These are phyloP conservation scores for Chalciporus chontae DNA, from an alignment of 768 basidiomycete genomes.

Conservation along the genomic window DNA sequence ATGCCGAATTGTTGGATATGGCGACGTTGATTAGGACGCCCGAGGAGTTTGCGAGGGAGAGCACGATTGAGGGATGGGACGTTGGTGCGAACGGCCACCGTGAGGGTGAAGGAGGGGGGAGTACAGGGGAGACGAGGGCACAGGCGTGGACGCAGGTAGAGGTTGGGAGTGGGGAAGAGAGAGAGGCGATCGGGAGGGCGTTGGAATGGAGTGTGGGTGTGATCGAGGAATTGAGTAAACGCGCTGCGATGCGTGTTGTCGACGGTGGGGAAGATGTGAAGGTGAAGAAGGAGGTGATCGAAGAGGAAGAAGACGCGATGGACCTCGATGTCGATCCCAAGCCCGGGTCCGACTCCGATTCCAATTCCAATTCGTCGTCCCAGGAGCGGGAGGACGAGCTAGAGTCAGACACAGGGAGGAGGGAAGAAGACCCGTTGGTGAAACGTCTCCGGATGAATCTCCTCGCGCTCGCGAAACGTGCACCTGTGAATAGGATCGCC, in stretches of 20 bases:
- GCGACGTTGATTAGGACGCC: slow-evolving; percentile 39
- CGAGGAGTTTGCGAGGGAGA: slow-evolving; percentile 35
- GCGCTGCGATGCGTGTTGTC: too few relatives aligned
- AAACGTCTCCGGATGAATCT: slow-evolving; percentile 68
- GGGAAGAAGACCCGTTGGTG: slow-evolving; percentile 46
- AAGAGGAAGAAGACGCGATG: slow-evolving; percentile 11
- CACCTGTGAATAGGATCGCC: slow-evolving; percentile 70
- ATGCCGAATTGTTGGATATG: slow-evolving; percentile 36
- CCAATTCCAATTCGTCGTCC: not conserved
- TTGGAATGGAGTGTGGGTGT: slow-evolving; percentile 54
- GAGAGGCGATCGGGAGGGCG: slow-evolving; percentile 34
- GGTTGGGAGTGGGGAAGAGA: slow-evolving; percentile 21
- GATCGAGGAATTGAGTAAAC: slow-evolving; percentile 39
- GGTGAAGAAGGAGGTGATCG: slow-evolving; percentile 10
- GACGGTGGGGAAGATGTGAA: not conserved
- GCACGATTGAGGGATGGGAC: slow-evolving; percentile 24
- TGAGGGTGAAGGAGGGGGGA: not conserved
- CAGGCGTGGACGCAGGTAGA: not conserved
- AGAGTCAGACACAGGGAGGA: not conserved
- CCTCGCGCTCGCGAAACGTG: slow-evolving; percentile 72
- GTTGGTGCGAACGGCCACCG: slow-evolving; percentile 23
- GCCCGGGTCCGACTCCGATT: not conserved
- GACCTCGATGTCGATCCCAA: slow-evolving; percentile 18
- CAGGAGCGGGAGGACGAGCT: too few relatives aligned
- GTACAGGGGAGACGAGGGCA: slow-evolving; percentile 20